A percentile compares a stretch with the other conserved stretches of the same genome.
Conservation (phyloP, 306 rosid genomes). For the Vigna trinervia region DNA sequence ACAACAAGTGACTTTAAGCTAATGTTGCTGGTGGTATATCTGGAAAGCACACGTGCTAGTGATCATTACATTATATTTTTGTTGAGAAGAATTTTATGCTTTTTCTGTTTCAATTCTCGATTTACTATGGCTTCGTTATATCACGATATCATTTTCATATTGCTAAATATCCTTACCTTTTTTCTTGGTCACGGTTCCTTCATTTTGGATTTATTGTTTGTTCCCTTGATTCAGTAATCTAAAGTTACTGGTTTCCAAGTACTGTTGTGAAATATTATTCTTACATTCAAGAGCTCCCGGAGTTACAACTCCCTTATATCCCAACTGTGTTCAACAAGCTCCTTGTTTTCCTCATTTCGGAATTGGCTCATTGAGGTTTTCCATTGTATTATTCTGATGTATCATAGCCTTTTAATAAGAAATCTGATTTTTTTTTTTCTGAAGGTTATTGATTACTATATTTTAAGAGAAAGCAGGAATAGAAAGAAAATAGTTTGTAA, state of each 20-base stretch:
- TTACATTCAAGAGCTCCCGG: conserved; percentile 30
- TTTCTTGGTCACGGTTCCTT: conserved; percentile 1
- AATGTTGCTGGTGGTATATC: too few species aligned
- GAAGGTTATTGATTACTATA: not conserved
- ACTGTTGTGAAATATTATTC: not conserved
- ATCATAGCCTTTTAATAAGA: conserved; percentile 6
- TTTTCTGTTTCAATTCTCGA: conserved; percentile 22
- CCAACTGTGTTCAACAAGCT: conserved; percentile 44
- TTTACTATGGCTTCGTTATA: conserved; percentile 22
- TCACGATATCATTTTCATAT: not conserved
- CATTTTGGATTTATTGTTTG: conserved; percentile 20
- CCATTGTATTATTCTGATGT: not conserved
- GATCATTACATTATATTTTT: conserved; percentile 21
- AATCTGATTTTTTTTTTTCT: not conserved
- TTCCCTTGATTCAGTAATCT: not conserved
- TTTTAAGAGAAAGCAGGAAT: conserved; percentile 18
- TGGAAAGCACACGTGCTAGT: conserved; percentile 36
- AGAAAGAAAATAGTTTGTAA: conserved; percentile 35
- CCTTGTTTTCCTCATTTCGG: conserved; percentile 19
- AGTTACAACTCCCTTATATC: conserved; percentile 42
- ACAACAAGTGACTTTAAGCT: too few species aligned
- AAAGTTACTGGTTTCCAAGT: conserved; percentile 3
- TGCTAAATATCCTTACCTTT: conserved; percentile 10
- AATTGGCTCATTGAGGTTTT: conserved; percentile 13
- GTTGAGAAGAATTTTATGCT: conserved; percentile 16